These are phyloP conservation scores for Vachellia collinsii DNA, from an alignment of 306 rosid species.

Conservation along the genomic window DNA sequence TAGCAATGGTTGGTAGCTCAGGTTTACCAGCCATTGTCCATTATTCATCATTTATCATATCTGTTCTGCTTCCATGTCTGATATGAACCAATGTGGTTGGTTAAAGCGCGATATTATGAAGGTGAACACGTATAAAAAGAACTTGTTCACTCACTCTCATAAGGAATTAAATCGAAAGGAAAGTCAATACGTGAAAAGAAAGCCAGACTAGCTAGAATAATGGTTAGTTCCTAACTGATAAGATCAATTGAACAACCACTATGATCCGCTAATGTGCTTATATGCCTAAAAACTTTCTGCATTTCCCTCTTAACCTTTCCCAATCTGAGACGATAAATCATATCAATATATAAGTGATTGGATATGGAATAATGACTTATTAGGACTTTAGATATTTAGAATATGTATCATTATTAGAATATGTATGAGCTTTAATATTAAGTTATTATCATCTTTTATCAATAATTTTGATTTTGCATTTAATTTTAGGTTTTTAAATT, in stretches of 20 bases:
- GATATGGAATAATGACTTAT: no score
- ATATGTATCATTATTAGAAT: no score
- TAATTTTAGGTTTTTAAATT: no score
- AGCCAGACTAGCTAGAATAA: neutral
- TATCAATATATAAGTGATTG: no score
- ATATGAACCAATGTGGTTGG: neutral
- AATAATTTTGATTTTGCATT: no score
- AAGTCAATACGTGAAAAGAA: neutral
- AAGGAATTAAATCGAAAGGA: neutral
- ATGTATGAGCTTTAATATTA: no score
- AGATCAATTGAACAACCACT: neutral
- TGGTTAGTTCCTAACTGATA: neutral
- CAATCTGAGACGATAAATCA: neutral
- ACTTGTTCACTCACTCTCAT: neutral
- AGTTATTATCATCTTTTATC: no score
- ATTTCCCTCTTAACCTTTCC: neutral
- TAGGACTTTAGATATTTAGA: no score
- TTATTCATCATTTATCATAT: neutral
- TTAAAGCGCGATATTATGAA: neutral
- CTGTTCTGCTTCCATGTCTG: neutral
- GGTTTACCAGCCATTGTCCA: neutral
- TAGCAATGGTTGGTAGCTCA: neutral
- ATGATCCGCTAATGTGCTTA: neutral
- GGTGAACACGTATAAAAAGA: neutral
- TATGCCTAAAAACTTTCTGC: neutral